Percentiles rank a stretch among this genome's conserved stretches.
phyloP scores from a whole-genome alignment of 2,329 filamentous ascomycete genomes.

The Arthrocladium fulminans region DNA sequence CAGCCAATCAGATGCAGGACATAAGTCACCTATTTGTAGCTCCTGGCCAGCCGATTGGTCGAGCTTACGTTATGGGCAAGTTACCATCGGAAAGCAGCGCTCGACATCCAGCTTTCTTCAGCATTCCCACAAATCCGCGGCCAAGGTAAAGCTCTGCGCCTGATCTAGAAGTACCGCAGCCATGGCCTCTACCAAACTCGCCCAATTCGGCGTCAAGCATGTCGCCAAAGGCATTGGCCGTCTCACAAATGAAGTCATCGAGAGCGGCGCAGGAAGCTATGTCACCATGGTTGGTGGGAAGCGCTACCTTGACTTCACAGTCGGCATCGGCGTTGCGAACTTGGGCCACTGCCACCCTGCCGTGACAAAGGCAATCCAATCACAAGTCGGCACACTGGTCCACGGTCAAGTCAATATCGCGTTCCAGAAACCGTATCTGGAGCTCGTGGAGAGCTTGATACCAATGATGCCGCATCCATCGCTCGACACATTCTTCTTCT shows the following conservation, averaged over 20 bases:
- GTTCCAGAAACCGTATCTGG: slow-evolving; percentile 32
- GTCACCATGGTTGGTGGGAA: slow-evolving; percentile 26
- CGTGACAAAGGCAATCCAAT: slow-evolving; percentile 30
- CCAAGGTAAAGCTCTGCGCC: no score
- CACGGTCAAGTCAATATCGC: slow-evolving; percentile 36
- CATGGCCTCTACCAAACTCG: slow-evolving; percentile 21
- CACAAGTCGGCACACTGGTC: slow-evolving; percentile 30
- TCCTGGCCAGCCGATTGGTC: no score
- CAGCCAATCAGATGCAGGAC: no score
- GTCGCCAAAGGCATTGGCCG: slow-evolving; percentile 23
- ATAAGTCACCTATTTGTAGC: no score
- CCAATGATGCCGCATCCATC: slow-evolving; percentile 30
- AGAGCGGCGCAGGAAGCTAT: slow-evolving; percentile 27
- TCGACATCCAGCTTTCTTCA: no score
- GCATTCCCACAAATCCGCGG: no score
- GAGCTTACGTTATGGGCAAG: no score
- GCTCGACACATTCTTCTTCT: slow-evolving; percentile 34
- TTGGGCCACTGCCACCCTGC: slow-evolving; percentile 31
- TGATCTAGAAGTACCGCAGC: no score
- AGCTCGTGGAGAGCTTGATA: slow-evolving; percentile 28
- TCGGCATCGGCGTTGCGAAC: slow-evolving; percentile 29
- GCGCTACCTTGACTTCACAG: slow-evolving; percentile 29
- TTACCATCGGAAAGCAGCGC: no score
- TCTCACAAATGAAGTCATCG: slow-evolving; percentile 24
- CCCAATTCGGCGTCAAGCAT: slow-evolving; percentile 23